phyloP scores from a whole-genome alignment of 2,329 filamentous ascomycete species.

The Hyphodiscus sp. region DNA sequence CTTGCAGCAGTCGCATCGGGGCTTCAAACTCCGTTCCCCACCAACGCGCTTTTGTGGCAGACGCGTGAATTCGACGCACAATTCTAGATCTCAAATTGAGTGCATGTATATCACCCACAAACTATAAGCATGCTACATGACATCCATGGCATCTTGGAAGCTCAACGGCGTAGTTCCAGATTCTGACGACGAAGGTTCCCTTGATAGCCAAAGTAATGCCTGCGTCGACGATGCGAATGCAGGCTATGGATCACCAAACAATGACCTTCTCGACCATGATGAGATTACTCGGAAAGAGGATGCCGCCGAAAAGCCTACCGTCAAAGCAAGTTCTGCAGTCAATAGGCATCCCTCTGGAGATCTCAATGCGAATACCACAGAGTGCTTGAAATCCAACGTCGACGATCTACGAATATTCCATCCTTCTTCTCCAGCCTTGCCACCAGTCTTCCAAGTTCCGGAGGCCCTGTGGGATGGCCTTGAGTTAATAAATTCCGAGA shows the following conservation, averaged over 20 bases:
- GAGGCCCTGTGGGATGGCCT: constrained; percentile 3
- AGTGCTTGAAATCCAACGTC: neutral
- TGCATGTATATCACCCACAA: neutral
- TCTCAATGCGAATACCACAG: neutral
- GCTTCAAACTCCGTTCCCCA: too few species aligned
- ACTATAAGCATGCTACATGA: constrained; percentile 18
- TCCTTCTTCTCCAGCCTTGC: constrained; percentile 5
- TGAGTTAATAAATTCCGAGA: neutral
- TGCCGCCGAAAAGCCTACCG: neutral
- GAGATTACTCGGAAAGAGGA: neutral
- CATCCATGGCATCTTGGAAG: constrained; percentile 30
- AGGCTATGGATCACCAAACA: neutral
- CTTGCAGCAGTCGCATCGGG: too few species aligned
- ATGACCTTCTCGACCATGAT: constrained; percentile 2
- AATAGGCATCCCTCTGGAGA: neutral
- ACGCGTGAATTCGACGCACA: neutral
- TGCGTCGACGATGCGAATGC: constrained; percentile 1
- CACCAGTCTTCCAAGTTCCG: constrained; percentile 14
- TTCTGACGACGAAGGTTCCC: constrained; percentile 30
- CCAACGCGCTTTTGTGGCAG: neutral
- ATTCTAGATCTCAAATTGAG: neutral
- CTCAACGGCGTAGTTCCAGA: constrained; percentile 31
- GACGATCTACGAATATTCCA: neutral
- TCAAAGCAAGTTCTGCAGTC: neutral
- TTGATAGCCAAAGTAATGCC: constrained; percentile 17